Percentiles rank a stretch among this genome's conserved stretches.
phyloP scores from a whole-genome alignment of 2,329 filamentous ascomycete species.

The Trichoderma endophyticum region DNA sequence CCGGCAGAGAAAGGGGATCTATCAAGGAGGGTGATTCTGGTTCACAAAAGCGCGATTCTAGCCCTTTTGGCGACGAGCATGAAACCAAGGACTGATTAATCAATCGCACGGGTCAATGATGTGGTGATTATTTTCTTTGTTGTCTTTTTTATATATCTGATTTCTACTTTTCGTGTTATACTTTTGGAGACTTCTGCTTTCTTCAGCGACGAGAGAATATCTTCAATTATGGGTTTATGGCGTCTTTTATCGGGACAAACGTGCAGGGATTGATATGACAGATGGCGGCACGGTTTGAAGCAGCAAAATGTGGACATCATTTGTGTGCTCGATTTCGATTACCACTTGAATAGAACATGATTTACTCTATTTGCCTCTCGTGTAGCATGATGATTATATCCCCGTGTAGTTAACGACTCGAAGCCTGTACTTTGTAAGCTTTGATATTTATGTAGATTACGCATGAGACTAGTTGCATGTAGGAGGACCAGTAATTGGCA shows the following conservation, averaged over 20 bases:
- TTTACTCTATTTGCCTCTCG: background rate
- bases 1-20: background rate
- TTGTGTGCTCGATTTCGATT: slow-evolving; percentile 21
- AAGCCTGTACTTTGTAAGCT: too few relatives aligned
- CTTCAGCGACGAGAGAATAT: slow-evolving; percentile 21
- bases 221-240: slow-evolving; percentile 27
- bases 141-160: background rate
- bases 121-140: background rate
- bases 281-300: slow-evolving; percentile 27
- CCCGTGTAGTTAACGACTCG: background rate
- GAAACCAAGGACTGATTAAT: slow-evolving; percentile 47
- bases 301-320: slow-evolving; percentile 22
- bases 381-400: background rate
- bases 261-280: slow-evolving; percentile 29
- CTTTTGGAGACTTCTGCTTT: slow-evolving; percentile 27
- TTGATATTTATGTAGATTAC: background rate
- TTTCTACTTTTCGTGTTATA: slow-evolving; percentile 23
- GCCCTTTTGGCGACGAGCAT: slow-evolving; percentile 58
- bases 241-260: slow-evolving; percentile 27
- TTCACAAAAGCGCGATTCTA: slow-evolving; percentile 34
- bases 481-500: background rate
- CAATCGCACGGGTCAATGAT: slow-evolving; percentile 11
- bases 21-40: slow-evolving; percentile 25
- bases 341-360: slow-evolving; percentile 29
- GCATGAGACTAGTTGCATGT: background rate